These are phyloP conservation scores for Phaffomyces opuntiae DNA, from an alignment of 805 yeast genomes.

Conservation along the genomic window DNA sequence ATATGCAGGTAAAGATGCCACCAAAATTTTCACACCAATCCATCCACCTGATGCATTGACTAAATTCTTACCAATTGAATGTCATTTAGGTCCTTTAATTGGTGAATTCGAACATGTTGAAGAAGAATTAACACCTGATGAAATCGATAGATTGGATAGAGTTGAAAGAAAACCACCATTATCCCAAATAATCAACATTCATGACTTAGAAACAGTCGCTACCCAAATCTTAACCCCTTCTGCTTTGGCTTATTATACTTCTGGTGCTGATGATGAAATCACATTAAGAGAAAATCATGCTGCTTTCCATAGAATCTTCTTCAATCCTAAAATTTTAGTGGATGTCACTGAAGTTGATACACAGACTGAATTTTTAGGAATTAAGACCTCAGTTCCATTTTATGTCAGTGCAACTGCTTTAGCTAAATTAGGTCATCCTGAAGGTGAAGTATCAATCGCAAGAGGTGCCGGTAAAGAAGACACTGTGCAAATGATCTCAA, in stretches of 20 bases:
- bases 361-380: slow-evolving; percentile 71
- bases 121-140: slow-evolving; percentile 28
- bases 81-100: slow-evolving; percentile 52
- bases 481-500: slow-evolving; percentile 86
- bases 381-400: slow-evolving; percentile 65
- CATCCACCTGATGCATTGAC: slow-evolving; percentile 86
- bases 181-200: slow-evolving; percentile 62
- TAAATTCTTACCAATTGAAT: slow-evolving; percentile 48
- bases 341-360: slow-evolving; percentile 73
- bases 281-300: slow-evolving; percentile 84
- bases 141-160: slow-evolving; percentile 34
- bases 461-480: slow-evolving; percentile 70
- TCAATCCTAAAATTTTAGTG: slow-evolving; percentile 76
- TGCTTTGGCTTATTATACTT: slow-evolving; percentile 91
- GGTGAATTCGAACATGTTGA: slow-evolving; percentile 31
- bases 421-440: slow-evolving; percentile 87
- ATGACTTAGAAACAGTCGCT: slow-evolving; percentile 86
- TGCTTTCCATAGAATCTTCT: slow-evolving; percentile 82
- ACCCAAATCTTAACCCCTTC: slow-evolving; percentile 64
- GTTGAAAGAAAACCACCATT: slow-evolving; percentile 59
- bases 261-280: slow-evolving; percentile 91
- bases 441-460: slow-evolving; percentile 84
- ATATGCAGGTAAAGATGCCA: slow-evolving; percentile 81
- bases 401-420: slow-evolving; percentile 89
- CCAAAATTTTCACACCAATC: slow-evolving; percentile 77